A percentile compares a stretch with the other conserved stretches of the same genome.
Evolutionary conservation across 164 flowering plant genomes (phyloP).

Genomic region (Cinnamomum chago): DNA sequence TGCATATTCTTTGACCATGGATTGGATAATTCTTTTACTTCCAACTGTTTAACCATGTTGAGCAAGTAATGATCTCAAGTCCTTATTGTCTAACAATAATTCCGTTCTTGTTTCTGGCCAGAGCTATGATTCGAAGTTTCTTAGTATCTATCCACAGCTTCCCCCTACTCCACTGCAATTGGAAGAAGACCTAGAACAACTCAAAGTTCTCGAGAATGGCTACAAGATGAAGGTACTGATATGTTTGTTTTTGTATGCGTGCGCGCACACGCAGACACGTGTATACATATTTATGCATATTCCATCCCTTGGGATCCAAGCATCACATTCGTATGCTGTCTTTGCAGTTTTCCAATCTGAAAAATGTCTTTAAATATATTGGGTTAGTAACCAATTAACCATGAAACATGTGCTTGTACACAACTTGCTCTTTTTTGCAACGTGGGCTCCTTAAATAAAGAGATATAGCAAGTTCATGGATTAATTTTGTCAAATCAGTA

Average conservation of each 20-base stretch:
- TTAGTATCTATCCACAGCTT: slow-evolving; percentile 79
- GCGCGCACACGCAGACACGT: too few species aligned
- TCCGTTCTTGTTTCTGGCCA: slow-evolving; percentile 23
- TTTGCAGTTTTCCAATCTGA: not conserved
- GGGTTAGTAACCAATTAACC: too few species aligned
- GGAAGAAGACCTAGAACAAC: slow-evolving; percentile 96
- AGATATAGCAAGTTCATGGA: too few species aligned
- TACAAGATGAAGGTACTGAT: slow-evolving; percentile 85
- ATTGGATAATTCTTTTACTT: not conserved
- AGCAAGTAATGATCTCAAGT: not conserved
- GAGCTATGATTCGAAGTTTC: slow-evolving; percentile 84
- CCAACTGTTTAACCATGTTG: not conserved
- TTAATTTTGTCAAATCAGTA: too few species aligned
- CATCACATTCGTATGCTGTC: not conserved
- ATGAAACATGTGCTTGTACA: too few species aligned
- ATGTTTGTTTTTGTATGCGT: not conserved
- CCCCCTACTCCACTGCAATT: slow-evolving; percentile 87
- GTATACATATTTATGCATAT: too few species aligned
- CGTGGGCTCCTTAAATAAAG: too few species aligned
- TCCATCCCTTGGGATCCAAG: not conserved
- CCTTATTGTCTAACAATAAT: not conserved
- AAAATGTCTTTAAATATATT: too few species aligned
- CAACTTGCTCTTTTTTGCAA: too few species aligned
- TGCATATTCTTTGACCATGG: not conserved
- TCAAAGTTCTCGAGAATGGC: slow-evolving; percentile 97